Evolutionary conservation across 306 rosid species (phyloP), one percentile per base, ranked within the genome.

Genomic region (Elaeagnus macrophylla): DNA sequence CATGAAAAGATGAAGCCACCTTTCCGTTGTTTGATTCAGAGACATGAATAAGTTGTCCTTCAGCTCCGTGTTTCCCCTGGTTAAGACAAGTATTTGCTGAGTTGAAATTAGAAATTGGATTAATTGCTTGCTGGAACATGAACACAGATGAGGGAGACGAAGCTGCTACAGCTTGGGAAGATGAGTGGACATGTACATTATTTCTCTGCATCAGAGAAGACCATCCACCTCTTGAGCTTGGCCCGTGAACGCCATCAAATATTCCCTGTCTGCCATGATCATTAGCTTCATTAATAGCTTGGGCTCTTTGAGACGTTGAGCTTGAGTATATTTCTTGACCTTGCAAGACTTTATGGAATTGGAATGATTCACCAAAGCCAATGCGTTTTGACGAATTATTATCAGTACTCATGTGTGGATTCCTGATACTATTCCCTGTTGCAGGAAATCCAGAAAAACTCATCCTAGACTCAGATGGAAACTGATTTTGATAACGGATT

Each of bases 301-400:
- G 67, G 61, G 81, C 71, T 73, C 91, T 73, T 56, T 83, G 82
- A 63, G 68, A 81, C 25, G 81, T 82, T 53, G 81, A 71, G 70
- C 85, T 76, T 37, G 95, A 85, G 69, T 80, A 72, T 65, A 87
- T 84, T 93, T 93, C 99, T 93, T 93, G 99, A 93, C 99, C 96
- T 93, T 93, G 99, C 96, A 93, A 93, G 99, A 93, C 99, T 96
- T 87, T 84, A 60, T 75, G 96, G 89, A 84, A 93, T 75, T 84
- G 73, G 63, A 75, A 66, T 36, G 99, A 82, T 73, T 87, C 96
- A 48, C 86, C 64, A 70, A 84, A 87, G 94, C 86, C 81, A 58
- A 54, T 74, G 73, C 83, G 78, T 48, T 73, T 79, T 48, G 76
- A 59, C 83, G 79, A 51, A 65, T 73, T 68, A 68, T 53, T 71